Base-by-base conservation (phyloP, 108 stramenopile species). In the Nitzschia sp. region DNA sequence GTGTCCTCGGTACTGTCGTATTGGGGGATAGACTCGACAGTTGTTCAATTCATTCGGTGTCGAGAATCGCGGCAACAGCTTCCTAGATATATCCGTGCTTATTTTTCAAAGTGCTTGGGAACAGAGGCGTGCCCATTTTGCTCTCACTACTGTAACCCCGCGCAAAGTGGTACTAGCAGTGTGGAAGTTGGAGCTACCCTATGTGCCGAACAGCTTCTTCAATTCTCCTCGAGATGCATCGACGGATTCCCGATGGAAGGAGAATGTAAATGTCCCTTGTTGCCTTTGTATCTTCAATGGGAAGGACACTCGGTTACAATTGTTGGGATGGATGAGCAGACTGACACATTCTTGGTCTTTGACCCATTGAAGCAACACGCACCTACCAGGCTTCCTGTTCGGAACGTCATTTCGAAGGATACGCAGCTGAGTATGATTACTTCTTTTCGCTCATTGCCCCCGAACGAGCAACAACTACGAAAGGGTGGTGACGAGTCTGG, bases 261-360 rank as follows among this genome's bases (percentile, higher is more conserved):
- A 22, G 56, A 9, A 23, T 45, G 53, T 46, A 26, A 29, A 2
- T 66, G 66, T 26, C 66, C 66, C 35, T 38, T 55, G 26, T 34
- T 80, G 4, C 89, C 92, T 25, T 45, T 93, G 19, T 93, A 93
- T 58, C 62, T 93, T 27, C 92, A 93, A 73, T 93, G 92, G 92
- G 75, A 87, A 50, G 92, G 92, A 38, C 92, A 93, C 66, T 87
- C 87, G n/a, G 86, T 93, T 8, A 89, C 88, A 1, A 63, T 93
- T 25, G 84, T 89, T 38, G 92, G 89, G 1, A 68, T 84, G 11
- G 66, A 81, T 66, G 41, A 34, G 45, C 28, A 11, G 21, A n/a
- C 31, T 8, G 30, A 66, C 52, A 53, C 78, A 62, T 75, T 88
- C 19, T 61, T 92, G 5, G 71, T 89, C 21, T 76, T 89, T 48